Conservation (phyloP, 208 protist genomes). For the Wallacemonas collosoma region DNA sequence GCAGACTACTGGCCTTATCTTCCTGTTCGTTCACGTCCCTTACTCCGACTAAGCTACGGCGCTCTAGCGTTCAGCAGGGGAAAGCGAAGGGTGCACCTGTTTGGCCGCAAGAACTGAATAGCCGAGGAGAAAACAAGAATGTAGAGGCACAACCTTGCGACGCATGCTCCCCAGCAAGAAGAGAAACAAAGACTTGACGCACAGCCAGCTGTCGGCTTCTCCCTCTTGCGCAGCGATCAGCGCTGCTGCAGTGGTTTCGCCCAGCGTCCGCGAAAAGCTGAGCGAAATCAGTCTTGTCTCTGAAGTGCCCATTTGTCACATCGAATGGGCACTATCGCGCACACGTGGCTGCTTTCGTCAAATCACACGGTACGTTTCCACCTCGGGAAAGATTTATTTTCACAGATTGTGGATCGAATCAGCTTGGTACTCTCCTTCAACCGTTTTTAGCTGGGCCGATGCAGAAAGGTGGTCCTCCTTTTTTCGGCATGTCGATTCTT, state of each 20-base stretch:
- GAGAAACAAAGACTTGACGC: neutral
- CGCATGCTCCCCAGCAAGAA: neutral
- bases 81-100: neutral
- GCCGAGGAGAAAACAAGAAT: neutral
- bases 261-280: too few species aligned
- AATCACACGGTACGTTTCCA: neutral
- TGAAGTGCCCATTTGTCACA: conserved; percentile 11
- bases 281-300: neutral
- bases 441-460: neutral
- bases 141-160: neutral
- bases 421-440: neutral
- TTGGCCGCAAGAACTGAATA: neutral
- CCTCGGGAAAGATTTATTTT: neutral
- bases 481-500: conserved; percentile 20
- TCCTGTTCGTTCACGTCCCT: conserved; percentile 39
- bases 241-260: too few species aligned
- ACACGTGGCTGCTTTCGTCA: neutral
- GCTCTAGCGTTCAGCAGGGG: neutral
- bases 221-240: too few species aligned
- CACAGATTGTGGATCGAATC: neutral
- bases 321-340: neutral
- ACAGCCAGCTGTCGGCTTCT: too few species aligned
- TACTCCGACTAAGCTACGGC: conserved; percentile 13
- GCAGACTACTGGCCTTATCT: conserved; percentile 38
- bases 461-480: conserved; percentile 8